Conservation (phyloP, 495 filamentous ascomycete species). For the Penicillium goetzii region DNA sequence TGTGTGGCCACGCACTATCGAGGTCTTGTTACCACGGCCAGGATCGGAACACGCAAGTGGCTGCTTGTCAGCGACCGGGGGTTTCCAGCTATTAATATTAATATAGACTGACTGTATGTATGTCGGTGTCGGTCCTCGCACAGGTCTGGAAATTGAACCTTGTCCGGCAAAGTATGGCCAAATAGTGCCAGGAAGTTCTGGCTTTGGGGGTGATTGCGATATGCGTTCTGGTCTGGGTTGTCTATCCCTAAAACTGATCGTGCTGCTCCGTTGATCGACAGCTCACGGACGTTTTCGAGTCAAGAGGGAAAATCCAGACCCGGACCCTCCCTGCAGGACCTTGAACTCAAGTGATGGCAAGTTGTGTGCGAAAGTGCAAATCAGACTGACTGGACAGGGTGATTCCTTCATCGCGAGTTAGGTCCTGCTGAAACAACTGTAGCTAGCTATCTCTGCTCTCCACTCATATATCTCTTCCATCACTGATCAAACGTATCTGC, state of each 20-base stretch:
- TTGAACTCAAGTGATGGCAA: background rate
- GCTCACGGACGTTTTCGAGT: background rate
- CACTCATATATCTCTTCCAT: background rate
- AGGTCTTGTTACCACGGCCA: slow-evolving; percentile 26
- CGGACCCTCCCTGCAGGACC: background rate
- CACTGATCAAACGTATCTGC: background rate
- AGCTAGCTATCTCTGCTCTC: background rate
- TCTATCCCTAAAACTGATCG: background rate
- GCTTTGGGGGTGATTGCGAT: slow-evolving; percentile 33
- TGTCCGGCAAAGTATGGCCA: slow-evolving; percentile 2
- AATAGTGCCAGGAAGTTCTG: background rate
- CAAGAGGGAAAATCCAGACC: slow-evolving; percentile 4
- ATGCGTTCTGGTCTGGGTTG: slow-evolving; percentile 15
- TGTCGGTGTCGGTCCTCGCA: background rate
- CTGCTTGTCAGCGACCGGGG: background rate
- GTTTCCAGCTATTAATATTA: background rate
- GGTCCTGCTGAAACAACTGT: background rate
- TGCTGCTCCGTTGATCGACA: slow-evolving; percentile 6
- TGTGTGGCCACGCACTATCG: slow-evolving; percentile 30
- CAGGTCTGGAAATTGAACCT: slow-evolving; percentile 27
- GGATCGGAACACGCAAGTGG: background rate
- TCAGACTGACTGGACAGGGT: background rate
- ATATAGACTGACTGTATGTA: background rate
- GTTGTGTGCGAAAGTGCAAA: background rate
- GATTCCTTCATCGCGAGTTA: background rate